Conservation (phyloP, 495 filamentous ascomycete species). For the Lentithecium fluviatile region DNA sequence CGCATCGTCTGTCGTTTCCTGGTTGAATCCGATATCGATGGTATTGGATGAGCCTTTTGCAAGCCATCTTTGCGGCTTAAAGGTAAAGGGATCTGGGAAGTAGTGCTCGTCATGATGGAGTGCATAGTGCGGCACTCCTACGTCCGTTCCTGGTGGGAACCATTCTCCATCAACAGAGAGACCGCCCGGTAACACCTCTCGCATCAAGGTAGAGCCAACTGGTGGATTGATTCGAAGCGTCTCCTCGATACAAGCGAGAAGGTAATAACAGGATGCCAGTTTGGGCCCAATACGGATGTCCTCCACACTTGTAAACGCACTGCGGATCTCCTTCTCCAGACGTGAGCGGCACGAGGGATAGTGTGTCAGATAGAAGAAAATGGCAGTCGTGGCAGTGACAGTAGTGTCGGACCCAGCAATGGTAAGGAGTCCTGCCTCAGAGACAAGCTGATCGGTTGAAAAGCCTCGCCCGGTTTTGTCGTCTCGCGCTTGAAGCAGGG, state of each 20-base stretch:
- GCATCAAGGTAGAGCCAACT: constrained; percentile 56
- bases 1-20: not conserved
- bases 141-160: constrained; percentile 48
- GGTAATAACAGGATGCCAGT: too few species aligned
- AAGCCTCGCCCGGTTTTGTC: constrained; percentile 64
- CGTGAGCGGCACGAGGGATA: constrained; percentile 46
- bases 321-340: constrained; percentile 52
- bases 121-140: constrained; percentile 11
- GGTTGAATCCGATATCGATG: constrained; percentile 2
- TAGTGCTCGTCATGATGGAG: constrained; percentile 21
- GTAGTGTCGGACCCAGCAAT: constrained; percentile 43
- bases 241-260: constrained; percentile 60
- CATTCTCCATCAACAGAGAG: constrained; percentile 51
- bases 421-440: constrained; percentile 65
- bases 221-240: constrained; percentile 64
- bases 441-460: constrained; percentile 65
- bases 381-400: constrained; percentile 49
- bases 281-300: constrained; percentile 48
- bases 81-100: constrained; percentile 13
- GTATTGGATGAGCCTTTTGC: not conserved
- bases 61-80: constrained; percentile 22
- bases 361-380: constrained; percentile 60
- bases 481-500: constrained; percentile 58
- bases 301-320: constrained; percentile 48
- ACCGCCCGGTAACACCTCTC: constrained; percentile 62